A percentile compares a stretch with the other conserved stretches of the same genome.
These are phyloP conservation scores for Lactarius pseudohatsudake DNA, from an alignment of 768 basidiomycete species.

Conservation along the genomic window DNA sequence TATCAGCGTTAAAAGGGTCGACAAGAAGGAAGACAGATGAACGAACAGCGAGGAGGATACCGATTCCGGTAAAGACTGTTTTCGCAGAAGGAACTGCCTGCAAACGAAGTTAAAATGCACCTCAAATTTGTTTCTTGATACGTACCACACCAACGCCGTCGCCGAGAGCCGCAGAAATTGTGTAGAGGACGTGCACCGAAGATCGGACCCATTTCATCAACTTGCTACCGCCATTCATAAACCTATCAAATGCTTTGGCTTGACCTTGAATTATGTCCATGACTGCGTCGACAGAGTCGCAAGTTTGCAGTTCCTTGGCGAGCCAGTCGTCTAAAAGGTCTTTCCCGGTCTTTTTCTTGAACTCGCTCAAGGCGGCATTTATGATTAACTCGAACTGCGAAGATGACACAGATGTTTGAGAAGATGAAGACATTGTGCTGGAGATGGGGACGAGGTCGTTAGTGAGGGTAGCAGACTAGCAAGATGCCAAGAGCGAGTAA, in stretches of 20 bases:
- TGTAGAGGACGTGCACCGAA: not conserved
- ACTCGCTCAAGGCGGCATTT: not conserved
- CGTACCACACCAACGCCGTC: not conserved
- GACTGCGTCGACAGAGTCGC: not conserved
- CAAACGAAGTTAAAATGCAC: not conserved
- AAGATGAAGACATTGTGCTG: not conserved
- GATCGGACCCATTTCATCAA: not conserved
- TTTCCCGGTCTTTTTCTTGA: not conserved
- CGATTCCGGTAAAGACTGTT: not conserved
- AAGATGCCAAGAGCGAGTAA: not conserved
- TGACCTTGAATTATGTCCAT: not conserved
- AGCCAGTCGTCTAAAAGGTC: not conserved
- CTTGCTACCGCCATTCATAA: not conserved
- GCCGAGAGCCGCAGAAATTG: not conserved
- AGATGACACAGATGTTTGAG: not conserved
- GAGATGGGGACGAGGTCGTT: not conserved
- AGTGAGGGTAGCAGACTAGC: not conserved
- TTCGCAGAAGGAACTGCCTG: not conserved
- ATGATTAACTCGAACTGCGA: not conserved
- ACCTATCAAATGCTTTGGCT: not conserved
- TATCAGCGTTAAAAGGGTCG: not conserved
- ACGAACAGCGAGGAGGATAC: not conserved
- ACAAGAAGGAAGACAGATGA: not conserved
- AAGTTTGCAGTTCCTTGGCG: not conserved
- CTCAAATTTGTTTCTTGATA: not conserved